Conservation (phyloP, 2,329 filamentous ascomycete genomes). For the Diaporthe citrichinensis region DNA sequence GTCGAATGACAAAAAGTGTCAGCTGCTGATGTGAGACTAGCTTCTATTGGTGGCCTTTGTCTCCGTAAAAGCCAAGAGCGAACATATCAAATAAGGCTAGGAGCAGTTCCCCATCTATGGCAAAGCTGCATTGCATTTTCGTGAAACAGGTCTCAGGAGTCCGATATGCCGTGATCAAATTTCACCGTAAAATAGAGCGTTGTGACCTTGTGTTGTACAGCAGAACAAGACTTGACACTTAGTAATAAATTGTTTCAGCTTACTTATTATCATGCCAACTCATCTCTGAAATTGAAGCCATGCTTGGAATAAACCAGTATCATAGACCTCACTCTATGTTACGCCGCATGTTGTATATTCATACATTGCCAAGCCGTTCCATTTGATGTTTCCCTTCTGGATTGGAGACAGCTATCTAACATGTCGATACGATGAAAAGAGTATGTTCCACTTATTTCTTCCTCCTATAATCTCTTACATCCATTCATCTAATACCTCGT, state of each 20-base stretch:
- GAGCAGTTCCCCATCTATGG: background rate
- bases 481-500: accelerated
- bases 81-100: background rate
- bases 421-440: background rate
- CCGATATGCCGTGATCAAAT: background rate
- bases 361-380: background rate
- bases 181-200: background rate
- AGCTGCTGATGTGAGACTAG: constrained; percentile 26
- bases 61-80: background rate
- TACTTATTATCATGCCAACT: no score
- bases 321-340: background rate
- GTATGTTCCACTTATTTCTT: background rate
- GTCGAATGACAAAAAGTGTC: background rate
- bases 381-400: background rate
- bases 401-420: background rate
- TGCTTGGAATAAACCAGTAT: background rate
- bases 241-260: background rate
- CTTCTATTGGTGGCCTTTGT: background rate
- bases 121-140: background rate
- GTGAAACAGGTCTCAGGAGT: background rate
- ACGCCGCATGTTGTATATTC: no score
- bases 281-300: background rate
- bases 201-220: background rate
- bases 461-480: background rate
- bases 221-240: background rate